Evolutionary conservation across 2,329 filamentous ascomycete genomes (phyloP), one percentile per base, ranked within the genome.

Genomic region (Fusarium phyllophilum): DNA sequence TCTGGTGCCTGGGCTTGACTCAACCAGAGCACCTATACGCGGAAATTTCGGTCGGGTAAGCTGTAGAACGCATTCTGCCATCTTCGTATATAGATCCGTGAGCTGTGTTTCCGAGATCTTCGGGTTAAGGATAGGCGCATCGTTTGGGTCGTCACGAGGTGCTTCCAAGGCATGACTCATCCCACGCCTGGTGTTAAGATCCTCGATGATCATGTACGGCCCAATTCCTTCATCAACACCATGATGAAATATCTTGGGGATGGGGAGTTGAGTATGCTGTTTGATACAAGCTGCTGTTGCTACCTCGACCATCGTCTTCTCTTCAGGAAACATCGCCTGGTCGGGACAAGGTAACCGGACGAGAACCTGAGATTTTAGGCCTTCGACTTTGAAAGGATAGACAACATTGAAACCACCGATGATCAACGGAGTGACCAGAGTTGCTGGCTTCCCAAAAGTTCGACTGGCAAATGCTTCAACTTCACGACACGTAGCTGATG

Each of bases 371-470:
- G 12, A 46, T 56, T 2, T 9, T 1, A 54, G 63, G 10, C 69
- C 69, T 26, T 77, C 66, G 20, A 77, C 13, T 17, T 61, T 70
- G 22, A 79, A 62, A 0, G 61, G 68, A 54, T 80, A 80, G 6
- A 79, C 68, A 13, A 78, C 62, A n/a, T 80, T 79, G 67, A 78
- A 80, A 46, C 79, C 78, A 15, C 78, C 78, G 18, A 77, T 59
- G 2, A 79, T 67, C 5, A 81, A 59, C 6, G 79, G 79, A 1
- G 75, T 54, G 18, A 72, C 41, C 17, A 79, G 61, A 11, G 51
- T 74, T 36, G 65, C 74, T 9, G 59, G 54, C 29, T 73, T 68
- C 41, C 52, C 73, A 31, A 77, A 74, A 3, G 56, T 61, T 18
- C 41, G 67, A 48, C 73, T 41, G 6, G 70, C 73, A 58, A 79